These are phyloP conservation scores for Malassezia globosa DNA, from an alignment of 1,284 basidiomycete genomes.

Conservation along the genomic window DNA sequence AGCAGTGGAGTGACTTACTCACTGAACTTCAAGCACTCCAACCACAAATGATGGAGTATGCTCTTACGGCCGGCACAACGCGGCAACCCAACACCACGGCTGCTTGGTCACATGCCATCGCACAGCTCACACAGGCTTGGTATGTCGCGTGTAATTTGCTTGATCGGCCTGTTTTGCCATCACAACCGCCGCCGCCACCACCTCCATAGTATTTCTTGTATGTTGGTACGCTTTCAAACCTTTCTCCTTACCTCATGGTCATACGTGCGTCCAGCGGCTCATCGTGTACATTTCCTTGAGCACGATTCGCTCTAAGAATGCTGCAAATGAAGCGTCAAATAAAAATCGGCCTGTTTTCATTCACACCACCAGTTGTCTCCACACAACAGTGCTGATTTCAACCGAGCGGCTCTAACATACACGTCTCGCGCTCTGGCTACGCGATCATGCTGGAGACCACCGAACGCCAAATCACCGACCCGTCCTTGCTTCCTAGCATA, in stretches of 20 bases:
- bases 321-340: no score
- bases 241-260: no score
- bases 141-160: conserved; percentile 13
- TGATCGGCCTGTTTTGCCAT: conserved; percentile 7
- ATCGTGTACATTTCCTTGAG: no score
- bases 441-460: no score
- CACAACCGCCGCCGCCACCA: not conserved
- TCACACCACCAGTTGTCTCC: not conserved
- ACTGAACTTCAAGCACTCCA: conserved; percentile 16
- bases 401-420: no score
- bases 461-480: conserved; percentile 4
- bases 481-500: conserved; percentile 9
- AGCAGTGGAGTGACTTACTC: conserved; percentile 18
- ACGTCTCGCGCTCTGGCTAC: no score
- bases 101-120: conserved; percentile 16
- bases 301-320: no score
- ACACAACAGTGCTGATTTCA: no score
- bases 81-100: conserved; percentile 12
- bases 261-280: no score
- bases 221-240: not conserved
- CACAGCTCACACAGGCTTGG: conserved; percentile 18
- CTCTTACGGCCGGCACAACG: conserved; percentile 12
- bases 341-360: not conserved
- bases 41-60: conserved; percentile 17
- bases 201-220: not conserved